These are phyloP conservation scores for Geosmithia flava DNA, from an alignment of 2,329 filamentous ascomycete genomes.

Conservation along the genomic window DNA sequence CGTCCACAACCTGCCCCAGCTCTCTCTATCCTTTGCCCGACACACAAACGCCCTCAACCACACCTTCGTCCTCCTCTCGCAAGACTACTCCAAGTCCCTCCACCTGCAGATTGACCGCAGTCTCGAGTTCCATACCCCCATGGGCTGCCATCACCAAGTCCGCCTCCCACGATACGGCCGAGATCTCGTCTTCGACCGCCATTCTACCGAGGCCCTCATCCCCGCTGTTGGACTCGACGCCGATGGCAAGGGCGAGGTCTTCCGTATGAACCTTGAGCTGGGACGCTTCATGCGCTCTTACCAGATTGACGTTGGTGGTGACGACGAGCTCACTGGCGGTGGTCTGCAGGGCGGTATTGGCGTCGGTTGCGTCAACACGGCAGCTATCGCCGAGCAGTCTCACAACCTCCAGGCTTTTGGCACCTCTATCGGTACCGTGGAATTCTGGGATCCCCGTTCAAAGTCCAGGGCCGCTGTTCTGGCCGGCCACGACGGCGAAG, in stretches of 20 bases:
- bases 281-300: slow-evolving; percentile 93
- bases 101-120: slow-evolving; percentile 87
- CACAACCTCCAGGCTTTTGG: slow-evolving; percentile 91
- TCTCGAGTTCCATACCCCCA: slow-evolving; percentile 85
- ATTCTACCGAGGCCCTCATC: slow-evolving; percentile 73
- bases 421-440: slow-evolving; percentile 87
- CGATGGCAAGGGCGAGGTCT: slow-evolving; percentile 84
- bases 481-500: slow-evolving; percentile 53
- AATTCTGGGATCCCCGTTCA: slow-evolving; percentile 89
- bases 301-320: slow-evolving; percentile 78
- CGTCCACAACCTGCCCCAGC: slow-evolving; percentile 84
- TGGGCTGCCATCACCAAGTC: slow-evolving; percentile 79
- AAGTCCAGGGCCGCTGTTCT: slow-evolving; percentile 72
- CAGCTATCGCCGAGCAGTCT: slow-evolving; percentile 73
- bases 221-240: slow-evolving; percentile 78
- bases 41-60: slow-evolving; percentile 89
- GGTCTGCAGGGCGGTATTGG: slow-evolving; percentile 79
- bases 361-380: slow-evolving; percentile 77
- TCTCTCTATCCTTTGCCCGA: slow-evolving; percentile 85
- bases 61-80: slow-evolving; percentile 77
- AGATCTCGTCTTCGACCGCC: slow-evolving; percentile 74
- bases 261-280: slow-evolving; percentile 79
- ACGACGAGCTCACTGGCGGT: slow-evolving; percentile 60
- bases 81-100: slow-evolving; percentile 87
- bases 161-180: slow-evolving; percentile 86